Percentiles rank a stretch among this genome's conserved stretches.
These are phyloP conservation scores for Globisporangium polare DNA, from an alignment of 352 stramenopile genomes.

Conservation along the genomic window DNA sequence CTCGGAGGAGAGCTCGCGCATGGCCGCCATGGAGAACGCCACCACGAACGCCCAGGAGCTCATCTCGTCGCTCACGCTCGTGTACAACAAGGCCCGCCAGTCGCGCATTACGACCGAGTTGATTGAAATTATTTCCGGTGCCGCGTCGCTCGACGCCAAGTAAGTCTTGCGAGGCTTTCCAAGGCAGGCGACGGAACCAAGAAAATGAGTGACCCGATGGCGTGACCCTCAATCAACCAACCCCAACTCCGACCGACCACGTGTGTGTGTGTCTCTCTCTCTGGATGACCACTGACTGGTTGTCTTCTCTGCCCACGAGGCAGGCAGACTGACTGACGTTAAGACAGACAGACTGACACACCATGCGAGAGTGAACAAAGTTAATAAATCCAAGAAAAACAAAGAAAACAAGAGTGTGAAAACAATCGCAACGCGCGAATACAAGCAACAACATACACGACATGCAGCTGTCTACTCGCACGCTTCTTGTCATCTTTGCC, in stretches of 20 bases:
- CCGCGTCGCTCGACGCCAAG: slow-evolving; percentile 92
- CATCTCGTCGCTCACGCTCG: slow-evolving; percentile 92
- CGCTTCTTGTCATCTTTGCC: neutral
- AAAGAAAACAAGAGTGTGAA: slow-evolving; percentile 9
- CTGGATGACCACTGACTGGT: neutral
- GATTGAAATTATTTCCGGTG: slow-evolving; percentile 98
- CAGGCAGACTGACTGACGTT: neutral
- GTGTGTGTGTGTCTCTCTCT: neutral
- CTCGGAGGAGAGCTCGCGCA: slow-evolving; percentile 97
- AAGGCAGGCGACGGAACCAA: neutral
- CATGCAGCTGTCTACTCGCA: neutral
- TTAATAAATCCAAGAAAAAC: slow-evolving; percentile 4
- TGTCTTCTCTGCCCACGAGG: no score
- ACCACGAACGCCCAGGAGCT: slow-evolving; percentile 98
- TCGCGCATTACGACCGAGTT: slow-evolving; percentile 96
- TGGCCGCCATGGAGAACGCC: slow-evolving; percentile 99
- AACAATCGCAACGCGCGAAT: neutral
- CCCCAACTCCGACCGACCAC: neutral
- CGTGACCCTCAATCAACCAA: slow-evolving; percentile 5
- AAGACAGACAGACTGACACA: neutral
- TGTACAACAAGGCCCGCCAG: slow-evolving; percentile 93
- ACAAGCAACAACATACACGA: slow-evolving; percentile 3
- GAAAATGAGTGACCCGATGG: slow-evolving; percentile 3
- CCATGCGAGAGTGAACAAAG: neutral
- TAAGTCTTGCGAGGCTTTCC: neutral